A percentile compares a stretch with the other conserved stretches of the same genome.
Evolutionary conservation across 2,329 filamentous ascomycete species (phyloP).

Genomic region (Clarireedia sp.): DNA sequence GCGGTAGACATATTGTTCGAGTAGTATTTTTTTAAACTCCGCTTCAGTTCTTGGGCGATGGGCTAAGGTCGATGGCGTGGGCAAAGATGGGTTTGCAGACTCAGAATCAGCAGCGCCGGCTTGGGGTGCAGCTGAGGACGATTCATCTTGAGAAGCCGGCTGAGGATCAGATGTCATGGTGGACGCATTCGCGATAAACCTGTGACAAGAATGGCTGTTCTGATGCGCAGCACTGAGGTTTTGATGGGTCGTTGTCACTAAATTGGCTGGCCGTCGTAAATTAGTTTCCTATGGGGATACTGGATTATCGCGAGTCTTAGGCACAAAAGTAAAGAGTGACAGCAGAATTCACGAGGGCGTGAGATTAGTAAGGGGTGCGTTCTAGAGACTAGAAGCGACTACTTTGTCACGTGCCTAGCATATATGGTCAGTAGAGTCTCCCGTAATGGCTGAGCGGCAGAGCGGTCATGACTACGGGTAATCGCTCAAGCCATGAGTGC

Average conservation of each 20-base stretch:
- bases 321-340: not conserved
- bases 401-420: too few species aligned
- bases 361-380: not conserved
- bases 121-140: not conserved
- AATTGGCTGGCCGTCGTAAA: not conserved
- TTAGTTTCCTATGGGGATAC: not conserved
- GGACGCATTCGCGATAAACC: constrained; percentile 25
- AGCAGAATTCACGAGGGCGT: not conserved
- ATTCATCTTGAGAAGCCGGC: constrained; percentile 17
- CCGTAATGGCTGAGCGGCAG: too few species aligned
- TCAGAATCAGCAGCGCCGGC: constrained; percentile 9
- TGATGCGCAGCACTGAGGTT: not conserved
- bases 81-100: constrained; percentile 15
- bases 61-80: constrained; percentile 18
- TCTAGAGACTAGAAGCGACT: not conserved
- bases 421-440: not conserved
- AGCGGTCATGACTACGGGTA: too few species aligned
- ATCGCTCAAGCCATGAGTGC: too few species aligned
- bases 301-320: not conserved
- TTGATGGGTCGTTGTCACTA: not conserved
- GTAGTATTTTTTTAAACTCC: constrained; percentile 39
- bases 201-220: not conserved
- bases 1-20: constrained; percentile 58
- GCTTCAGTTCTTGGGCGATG: constrained; percentile 26
- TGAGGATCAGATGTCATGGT: constrained; percentile 29